phyloP scores from a whole-genome alignment of 1,139 yeast genomes.

The Blastobotrys petasosporus region DNA sequence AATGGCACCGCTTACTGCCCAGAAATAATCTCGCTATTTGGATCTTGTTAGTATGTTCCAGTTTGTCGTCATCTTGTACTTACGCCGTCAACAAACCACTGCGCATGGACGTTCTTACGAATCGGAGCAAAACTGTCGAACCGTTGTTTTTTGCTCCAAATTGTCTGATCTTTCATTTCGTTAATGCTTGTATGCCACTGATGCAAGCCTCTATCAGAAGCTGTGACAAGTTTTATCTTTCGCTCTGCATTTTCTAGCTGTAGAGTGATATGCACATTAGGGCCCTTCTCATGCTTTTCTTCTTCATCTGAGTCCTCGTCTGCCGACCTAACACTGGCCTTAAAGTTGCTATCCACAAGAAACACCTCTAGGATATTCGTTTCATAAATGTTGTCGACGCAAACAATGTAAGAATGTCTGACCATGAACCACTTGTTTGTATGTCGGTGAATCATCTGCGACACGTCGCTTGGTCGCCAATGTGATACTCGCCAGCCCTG shows the following conservation, averaged over 20 bases:
- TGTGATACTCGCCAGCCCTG: constrained; percentile 98
- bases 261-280: constrained; percentile 39
- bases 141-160: constrained; percentile 70
- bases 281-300: constrained; percentile 6
- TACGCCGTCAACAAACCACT: constrained; percentile 90
- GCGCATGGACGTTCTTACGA: constrained; percentile 77
- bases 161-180: constrained; percentile 59
- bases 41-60: constrained; percentile 2
- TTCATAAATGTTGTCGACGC: constrained; percentile 78
- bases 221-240: constrained; percentile 65
- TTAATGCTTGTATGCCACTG: constrained; percentile 74
- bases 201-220: constrained; percentile 61
- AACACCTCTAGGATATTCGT: constrained; percentile 90
- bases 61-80: constrained; percentile 9
- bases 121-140: constrained; percentile 93
- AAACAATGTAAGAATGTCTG: constrained; percentile 76
- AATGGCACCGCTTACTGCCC: constrained; percentile 91
- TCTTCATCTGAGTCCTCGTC: constrained; percentile 10
- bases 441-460: constrained; percentile 73
- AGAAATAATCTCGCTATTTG: constrained; percentile 70
- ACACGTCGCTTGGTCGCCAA: constrained; percentile 66
- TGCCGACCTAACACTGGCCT: constrained; percentile 34
- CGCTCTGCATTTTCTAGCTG: constrained; percentile 78
- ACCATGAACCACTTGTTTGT: constrained; percentile 89
- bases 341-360: constrained; percentile 67